A percentile compares a stretch with the other conserved stretches of the same genome.
phyloP scores from a whole-genome alignment of 2,329 filamentous ascomycete genomes.

The Daldinia sp. region DNA sequence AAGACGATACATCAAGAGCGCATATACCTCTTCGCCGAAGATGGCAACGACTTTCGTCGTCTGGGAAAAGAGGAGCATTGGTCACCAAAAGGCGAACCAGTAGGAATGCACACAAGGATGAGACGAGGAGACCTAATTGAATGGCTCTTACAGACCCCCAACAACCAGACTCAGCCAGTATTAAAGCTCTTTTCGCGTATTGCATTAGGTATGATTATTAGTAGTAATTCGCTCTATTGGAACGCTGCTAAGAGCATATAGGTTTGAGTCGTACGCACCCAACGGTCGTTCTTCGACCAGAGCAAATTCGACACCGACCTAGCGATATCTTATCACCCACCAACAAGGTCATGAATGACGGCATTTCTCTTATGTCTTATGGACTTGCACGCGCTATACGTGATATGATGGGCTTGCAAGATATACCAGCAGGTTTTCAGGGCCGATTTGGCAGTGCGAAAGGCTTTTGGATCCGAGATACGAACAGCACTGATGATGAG shows the following conservation, averaged over 20 bases:
- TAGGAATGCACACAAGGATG: slow-evolving; percentile 41
- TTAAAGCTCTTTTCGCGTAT: slow-evolving; percentile 68
- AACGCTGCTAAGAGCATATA: slow-evolving; percentile 41
- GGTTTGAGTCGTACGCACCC: slow-evolving; percentile 61
- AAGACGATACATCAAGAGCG: slow-evolving; percentile 51
- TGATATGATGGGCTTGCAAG: slow-evolving; percentile 56
- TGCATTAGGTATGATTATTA: slow-evolving; percentile 55
- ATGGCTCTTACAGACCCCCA: slow-evolving; percentile 59
- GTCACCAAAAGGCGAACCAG: slow-evolving; percentile 40
- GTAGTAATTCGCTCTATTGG: neutral
- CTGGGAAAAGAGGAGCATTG: slow-evolving; percentile 41
- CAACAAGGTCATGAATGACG: slow-evolving; percentile 68
- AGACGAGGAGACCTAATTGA: slow-evolving; percentile 55
- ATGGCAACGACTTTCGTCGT: slow-evolving; percentile 54
- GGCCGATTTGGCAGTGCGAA: slow-evolving; percentile 77
- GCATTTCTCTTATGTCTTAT: slow-evolving; percentile 71
- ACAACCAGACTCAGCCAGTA: slow-evolving; percentile 56
- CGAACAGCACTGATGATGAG: slow-evolving; percentile 52
- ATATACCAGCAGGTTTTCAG: slow-evolving; percentile 72
- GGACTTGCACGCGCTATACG: slow-evolving; percentile 64
- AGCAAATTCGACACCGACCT: slow-evolving; percentile 54
- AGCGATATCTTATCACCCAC: slow-evolving; percentile 53
- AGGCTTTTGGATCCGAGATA: slow-evolving; percentile 75
- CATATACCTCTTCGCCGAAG: slow-evolving; percentile 64
- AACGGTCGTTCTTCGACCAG: slow-evolving; percentile 54